A percentile compares a stretch with the other conserved stretches of the same genome.
phyloP scores from a whole-genome alignment of 2,329 filamentous ascomycete species.

The Eutypella sp. region DNA sequence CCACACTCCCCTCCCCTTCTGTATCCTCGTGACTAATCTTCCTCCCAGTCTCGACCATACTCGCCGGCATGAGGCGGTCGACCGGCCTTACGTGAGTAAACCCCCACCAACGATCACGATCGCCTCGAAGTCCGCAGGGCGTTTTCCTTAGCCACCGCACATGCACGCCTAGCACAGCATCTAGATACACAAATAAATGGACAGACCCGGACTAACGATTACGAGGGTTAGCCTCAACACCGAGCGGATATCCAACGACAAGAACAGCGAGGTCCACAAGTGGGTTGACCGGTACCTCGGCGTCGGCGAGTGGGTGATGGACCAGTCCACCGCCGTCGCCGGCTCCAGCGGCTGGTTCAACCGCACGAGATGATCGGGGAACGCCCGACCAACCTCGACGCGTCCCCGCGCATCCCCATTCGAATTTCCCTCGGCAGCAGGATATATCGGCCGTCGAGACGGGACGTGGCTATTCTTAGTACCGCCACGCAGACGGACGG shows the following conservation, averaged over 20 bases:
- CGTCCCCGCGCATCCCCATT: no score
- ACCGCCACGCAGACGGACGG: no score
- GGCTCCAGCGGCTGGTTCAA: conserved; percentile 88
- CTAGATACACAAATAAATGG: neutral
- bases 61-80: conserved; percentile 95
- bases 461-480: no score
- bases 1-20: conserved; percentile 1
- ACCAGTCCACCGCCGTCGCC: conserved; percentile 89
- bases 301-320: conserved; percentile 97
- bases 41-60: conserved; percentile 78
- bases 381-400: no score
- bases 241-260: conserved; percentile 74
- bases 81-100: conserved; percentile 91
- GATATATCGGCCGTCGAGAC: no score
- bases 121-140: no score
- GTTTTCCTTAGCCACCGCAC: no score
- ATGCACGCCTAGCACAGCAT: no score
- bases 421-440: no score
- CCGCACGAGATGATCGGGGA: conserved; percentile 68
- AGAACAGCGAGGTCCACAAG: conserved; percentile 74
- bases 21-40: conserved; percentile 16
- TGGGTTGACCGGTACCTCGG: conserved; percentile 94
- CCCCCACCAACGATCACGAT: conserved; percentile 2
- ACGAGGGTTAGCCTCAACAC: conserved; percentile 69
- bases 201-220: conserved; percentile 26